Percentiles rank a stretch among this genome's conserved stretches.
Conservation (phyloP, 192 early-diverging fungal species). For the Linderina pennispora region DNA sequence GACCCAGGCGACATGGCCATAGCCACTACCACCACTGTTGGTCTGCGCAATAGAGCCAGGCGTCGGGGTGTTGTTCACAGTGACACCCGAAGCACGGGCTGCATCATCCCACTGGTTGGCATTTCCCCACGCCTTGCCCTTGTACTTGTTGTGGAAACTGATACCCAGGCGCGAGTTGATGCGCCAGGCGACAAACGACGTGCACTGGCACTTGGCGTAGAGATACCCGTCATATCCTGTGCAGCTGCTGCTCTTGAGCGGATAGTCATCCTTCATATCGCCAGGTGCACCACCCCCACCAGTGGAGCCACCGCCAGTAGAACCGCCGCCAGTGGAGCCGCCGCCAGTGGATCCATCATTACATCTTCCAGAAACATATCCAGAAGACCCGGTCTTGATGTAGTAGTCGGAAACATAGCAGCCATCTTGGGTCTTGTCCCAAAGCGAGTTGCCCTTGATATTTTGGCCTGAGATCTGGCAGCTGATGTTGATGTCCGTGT, state of each 20-base stretch:
- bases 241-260: conserved; percentile 18
- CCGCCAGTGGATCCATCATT: conserved; percentile 1
- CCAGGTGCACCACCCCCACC: no score
- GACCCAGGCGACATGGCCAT: no score
- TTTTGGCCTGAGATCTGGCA: conserved; percentile 30
- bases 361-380: conserved; percentile 21
- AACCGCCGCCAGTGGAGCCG: not conserved
- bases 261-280: conserved; percentile 40
- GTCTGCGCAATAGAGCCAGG: conserved; percentile 29
- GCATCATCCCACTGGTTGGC: conserved; percentile 37
- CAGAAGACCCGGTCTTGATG: conserved; percentile 23
- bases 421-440: conserved; percentile 40
- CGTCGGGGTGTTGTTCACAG: conserved; percentile 9
- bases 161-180: conserved; percentile 37
- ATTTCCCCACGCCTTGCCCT: conserved; percentile 37
- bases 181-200: conserved; percentile 38
- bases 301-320: not conserved
- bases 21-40: no score
- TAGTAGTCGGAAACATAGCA: conserved; percentile 48
- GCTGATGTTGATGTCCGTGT: no score
- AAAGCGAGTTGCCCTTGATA: conserved; percentile 25
- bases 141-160: conserved; percentile 40
- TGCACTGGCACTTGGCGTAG: conserved; percentile 37
- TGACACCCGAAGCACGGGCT: conserved; percentile 15
- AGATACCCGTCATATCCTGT: conserved; percentile 32